A percentile compares a stretch with the other conserved stretches of the same genome.
These are phyloP conservation scores for Aspergillus carbonarius DNA, from an alignment of 2,329 filamentous ascomycete genomes.

Conservation along the genomic window DNA sequence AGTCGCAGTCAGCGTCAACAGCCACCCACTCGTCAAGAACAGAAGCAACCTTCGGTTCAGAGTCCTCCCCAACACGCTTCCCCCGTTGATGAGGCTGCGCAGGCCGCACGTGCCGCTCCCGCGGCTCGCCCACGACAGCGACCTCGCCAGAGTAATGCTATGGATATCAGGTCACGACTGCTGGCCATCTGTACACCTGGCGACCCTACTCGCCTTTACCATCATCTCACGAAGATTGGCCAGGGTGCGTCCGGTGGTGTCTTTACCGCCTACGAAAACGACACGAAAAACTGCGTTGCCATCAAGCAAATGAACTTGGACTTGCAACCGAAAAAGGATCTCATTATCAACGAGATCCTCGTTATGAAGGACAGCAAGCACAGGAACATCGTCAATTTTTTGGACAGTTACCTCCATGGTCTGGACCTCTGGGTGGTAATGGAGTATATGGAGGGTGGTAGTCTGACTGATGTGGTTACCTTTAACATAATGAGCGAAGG, in stretches of 20 bases:
- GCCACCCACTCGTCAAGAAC: constrained; percentile 56
- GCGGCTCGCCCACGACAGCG: constrained; percentile 72
- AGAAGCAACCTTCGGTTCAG: constrained; percentile 30
- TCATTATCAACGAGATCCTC: constrained; percentile 98
- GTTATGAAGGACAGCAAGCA: constrained; percentile 99
- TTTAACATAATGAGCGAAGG: constrained; percentile 99
- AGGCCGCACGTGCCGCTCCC: constrained; percentile 45
- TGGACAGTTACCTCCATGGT: constrained; percentile 88
- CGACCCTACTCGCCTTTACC: constrained; percentile 85
- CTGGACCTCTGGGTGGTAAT: constrained; percentile 98
- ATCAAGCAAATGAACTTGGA: constrained; percentile 99
- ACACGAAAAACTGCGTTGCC: constrained; percentile 82
- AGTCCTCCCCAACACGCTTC: constrained; percentile 38
- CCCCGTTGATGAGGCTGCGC: constrained; percentile 28
- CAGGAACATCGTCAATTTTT: constrained; percentile 98
- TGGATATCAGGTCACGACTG: constrained; percentile 79
- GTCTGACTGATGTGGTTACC: constrained; percentile 95
- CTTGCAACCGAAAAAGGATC: constrained; percentile 96
- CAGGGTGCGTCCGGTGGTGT: constrained; percentile 97
- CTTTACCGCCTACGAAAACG: constrained; percentile 83
- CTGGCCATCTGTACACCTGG: constrained; percentile 87
- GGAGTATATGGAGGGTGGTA: constrained; percentile 99
- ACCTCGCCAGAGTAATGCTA: constrained; percentile 72
- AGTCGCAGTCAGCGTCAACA: constrained; percentile 71
- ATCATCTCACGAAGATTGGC: constrained; percentile 88